Evolutionary conservation across 371 early-diverging fungal species (phyloP).

Genomic region (Mortierella sp.): DNA sequence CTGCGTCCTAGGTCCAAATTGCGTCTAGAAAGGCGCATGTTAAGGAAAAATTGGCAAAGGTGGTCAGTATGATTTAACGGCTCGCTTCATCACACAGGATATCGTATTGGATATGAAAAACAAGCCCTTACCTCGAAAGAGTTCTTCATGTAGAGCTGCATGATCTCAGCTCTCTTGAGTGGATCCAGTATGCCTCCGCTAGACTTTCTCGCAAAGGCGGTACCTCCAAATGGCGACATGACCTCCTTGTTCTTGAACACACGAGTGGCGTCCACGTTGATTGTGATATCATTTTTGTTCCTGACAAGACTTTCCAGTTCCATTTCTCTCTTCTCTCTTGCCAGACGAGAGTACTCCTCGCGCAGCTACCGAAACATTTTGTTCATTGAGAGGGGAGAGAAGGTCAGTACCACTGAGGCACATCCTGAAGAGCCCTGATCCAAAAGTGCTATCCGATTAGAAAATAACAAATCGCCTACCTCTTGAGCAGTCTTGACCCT

Average conservation of each 20-base stretch:
- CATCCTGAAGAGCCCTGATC: not conserved
- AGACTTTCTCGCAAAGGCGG: conserved; percentile 35
- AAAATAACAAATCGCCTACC: conserved; percentile 58
- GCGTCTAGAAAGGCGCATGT: conserved; percentile 64
- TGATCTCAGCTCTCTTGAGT: conserved; percentile 70
- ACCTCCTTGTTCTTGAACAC: conserved; percentile 71
- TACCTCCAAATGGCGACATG: conserved; percentile 63
- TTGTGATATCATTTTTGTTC: conserved; percentile 73
- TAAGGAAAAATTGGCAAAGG: not conserved
- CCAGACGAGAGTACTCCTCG: conserved; percentile 88
- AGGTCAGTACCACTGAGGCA: not conserved
- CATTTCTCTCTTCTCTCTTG: conserved; percentile 75
- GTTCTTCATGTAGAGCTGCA: conserved; percentile 85
- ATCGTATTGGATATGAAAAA: not conserved
- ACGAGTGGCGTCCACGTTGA: conserved; percentile 69
- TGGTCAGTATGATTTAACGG: not conserved
- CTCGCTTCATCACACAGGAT: not conserved
- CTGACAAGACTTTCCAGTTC: conserved; percentile 87
- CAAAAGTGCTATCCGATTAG: too few relatives aligned
- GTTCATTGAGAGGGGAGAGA: not conserved
- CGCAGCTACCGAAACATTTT: conserved; percentile 65
- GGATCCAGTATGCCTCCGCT: conserved; percentile 42
- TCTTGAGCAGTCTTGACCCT: conserved; percentile 87
- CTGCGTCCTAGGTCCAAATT: conserved; percentile 77
- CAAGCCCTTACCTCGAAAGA: conserved; percentile 80